Base-by-base conservation (phyloP, 208 protist species). In the Tritrichomonas foetus region DNA sequence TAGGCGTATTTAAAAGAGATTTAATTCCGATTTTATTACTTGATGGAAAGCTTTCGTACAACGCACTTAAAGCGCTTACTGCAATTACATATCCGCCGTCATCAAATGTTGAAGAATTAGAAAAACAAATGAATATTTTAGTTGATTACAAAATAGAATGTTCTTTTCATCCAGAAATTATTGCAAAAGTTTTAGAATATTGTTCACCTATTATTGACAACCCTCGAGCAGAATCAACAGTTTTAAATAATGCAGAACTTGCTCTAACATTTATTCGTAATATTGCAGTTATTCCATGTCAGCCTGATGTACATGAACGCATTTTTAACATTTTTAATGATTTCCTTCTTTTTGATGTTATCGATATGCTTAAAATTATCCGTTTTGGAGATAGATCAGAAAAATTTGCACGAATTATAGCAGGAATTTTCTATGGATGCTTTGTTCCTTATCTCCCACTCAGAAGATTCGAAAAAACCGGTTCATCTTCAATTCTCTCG, bases 41-140 rank as follows among this genome's bases (percentile, higher is more conserved):
- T 57, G 78, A 57, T 57, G 30, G 14, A 20, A 5, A 47, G 14
- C 11, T 89, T 39, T 89, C 78, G 14, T 89, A 53, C 27, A 39
- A 47, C 47, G 78, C 78, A 89, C 57, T 89, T 39, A 89, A 89
- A 89, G 78, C 78, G 33, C 36, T 89, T 39, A 47, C 78, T 33
- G 44, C 78, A 39, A 33, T 44, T 50, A 89, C 78, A 39, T 89
- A 89, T 57, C 47, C 47, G 39, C 47, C 13, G 20, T 61, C 78
- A 20, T 16, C 78, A 9, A 89, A 57, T 16, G 78, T 27, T 5
- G 47, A 47, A n/a, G 78, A 89, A 39, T 33, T 14, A 27, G 44
- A 89, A 39, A 89, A 57, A 89, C 47, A 53, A 1, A 89, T n/a
- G 11, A 30, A 89, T 55, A 89, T 89, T 61, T 57, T 53, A 3